Base-by-base conservation (phyloP, 768 basidiomycete genomes). In the Mycena rebaudengoi region DNA sequence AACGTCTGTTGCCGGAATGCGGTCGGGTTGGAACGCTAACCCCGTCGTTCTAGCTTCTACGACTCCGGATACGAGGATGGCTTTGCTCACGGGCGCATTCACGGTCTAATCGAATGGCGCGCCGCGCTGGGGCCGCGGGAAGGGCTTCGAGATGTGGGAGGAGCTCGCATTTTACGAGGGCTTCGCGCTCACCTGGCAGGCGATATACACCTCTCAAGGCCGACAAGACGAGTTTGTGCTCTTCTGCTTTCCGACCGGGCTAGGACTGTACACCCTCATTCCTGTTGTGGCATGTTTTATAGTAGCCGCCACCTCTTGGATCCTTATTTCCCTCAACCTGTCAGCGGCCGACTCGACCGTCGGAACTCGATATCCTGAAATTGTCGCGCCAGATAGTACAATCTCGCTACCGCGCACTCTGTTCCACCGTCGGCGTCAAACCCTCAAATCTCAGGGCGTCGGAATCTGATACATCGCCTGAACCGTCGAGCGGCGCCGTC, bases 101-200 rank as follows among this genome's bases (percentile, higher is more conserved):
- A 97, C 69, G 96, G 97, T 2, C 76, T 93, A 25, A 94, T 95
- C 64, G 95, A 99, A 75, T 96, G 97, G 10, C 84, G 95, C 14
- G 91, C 91, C n/a, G n/a, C n/a, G n/a, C 0, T 83, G 98, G 18
- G 97, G 96, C 2, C 84, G 89, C 56, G 91, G 95, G 69, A 96
- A 97, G 69, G 94, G 92, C 0, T 98, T 90, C 75, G 96, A 97
- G 76, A 89, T 98, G 77, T 98, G 96, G 95, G 96, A 98, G 75
- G 97, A 99, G 75, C 85, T 99, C 13, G 96, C 94, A 2, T 98
- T 90, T 70, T 96, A 96, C 74, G 86, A 96, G 69, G 97, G 96
- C 6, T 91, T 91, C 68, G 94, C 94, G 3, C 64, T 70, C 56
- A 85, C 88, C 57, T 98, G 94, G 93, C 75, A 79, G 62, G 80